Evolutionary conservation across 1,284 basidiomycete genomes (phyloP).

Genomic region (Tilletia horrida): DNA sequence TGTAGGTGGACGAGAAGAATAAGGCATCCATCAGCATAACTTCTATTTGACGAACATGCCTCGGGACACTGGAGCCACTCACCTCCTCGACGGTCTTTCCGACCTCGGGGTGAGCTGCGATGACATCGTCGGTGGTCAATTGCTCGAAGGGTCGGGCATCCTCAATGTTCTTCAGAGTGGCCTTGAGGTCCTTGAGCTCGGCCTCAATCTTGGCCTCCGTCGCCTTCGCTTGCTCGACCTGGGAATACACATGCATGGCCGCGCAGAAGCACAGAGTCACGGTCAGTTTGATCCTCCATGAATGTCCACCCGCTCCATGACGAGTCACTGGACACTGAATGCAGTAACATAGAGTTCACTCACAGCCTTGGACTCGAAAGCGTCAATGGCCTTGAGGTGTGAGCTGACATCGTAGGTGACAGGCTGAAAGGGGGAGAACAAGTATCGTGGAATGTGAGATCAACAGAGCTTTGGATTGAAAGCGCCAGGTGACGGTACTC

Average conservation of each 20-base stretch:
- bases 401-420: slow-evolving; percentile 89
- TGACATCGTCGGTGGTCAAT: slow-evolving; percentile 87
- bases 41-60: not conserved
- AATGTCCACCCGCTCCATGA: too few species aligned
- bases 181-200: slow-evolving; percentile 87
- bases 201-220: slow-evolving; percentile 86
- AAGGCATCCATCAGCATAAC: not conserved
- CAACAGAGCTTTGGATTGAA: not conserved
- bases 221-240: slow-evolving; percentile 88
- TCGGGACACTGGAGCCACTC: not conserved
- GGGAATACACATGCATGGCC: not conserved
- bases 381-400: slow-evolving; percentile 92
- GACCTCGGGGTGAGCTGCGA: slow-evolving; percentile 88
- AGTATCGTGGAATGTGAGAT: not conserved
- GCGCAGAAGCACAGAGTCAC: too few species aligned
- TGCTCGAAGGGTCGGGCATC: slow-evolving; percentile 96
- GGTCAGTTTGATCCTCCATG: too few species aligned
- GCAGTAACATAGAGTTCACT: slow-evolving; percentile 54
- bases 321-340: too few species aligned
- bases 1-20: too few species aligned
- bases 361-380: slow-evolving; percentile 95
- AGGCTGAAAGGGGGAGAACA: slow-evolving; percentile 71
- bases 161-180: slow-evolving; percentile 94
- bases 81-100: slow-evolving; percentile 80
- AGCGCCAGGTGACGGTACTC: slow-evolving; percentile 2